Evolutionary conservation across 2,329 filamentous ascomycete species (phyloP).

Genomic region (Trichophyton rubrum): DNA sequence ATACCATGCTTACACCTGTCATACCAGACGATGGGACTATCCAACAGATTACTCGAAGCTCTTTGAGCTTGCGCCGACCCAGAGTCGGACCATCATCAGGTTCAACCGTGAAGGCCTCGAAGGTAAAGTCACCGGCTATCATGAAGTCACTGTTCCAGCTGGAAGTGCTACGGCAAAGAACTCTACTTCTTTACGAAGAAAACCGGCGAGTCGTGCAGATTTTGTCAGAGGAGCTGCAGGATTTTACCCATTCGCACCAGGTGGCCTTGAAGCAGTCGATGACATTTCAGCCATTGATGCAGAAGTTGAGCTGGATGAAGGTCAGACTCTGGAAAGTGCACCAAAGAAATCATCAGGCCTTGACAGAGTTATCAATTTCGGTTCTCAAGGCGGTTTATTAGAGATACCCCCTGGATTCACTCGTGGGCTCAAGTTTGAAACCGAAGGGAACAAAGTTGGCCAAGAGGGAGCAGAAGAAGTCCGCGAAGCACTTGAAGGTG

Average conservation of each 20-base stretch:
- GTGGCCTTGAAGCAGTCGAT: conserved; percentile 76
- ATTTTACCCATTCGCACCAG: conserved; percentile 88
- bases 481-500: conserved; percentile 47
- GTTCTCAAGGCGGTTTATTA: conserved; percentile 62
- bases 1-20: conserved; percentile 3
- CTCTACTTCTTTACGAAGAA: conserved; percentile 75
- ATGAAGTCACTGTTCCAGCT: conserved; percentile 82
- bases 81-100: conserved; percentile 85
- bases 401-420: conserved; percentile 70
- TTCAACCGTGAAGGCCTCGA: conserved; percentile 87
- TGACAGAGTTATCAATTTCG: conserved; percentile 77
- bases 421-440: conserved; percentile 61
- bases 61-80: conserved; percentile 76
- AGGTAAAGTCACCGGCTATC: conserved; percentile 84
- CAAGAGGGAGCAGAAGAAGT: conserved; percentile 55
- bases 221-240: conserved; percentile 88
- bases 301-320: conserved; percentile 47
- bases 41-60: conserved; percentile 69
- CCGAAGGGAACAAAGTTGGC: conserved; percentile 41
- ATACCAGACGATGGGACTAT: conserved; percentile 57
- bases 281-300: conserved; percentile 75
- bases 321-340: conserved; percentile 27
- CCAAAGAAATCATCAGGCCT: conserved; percentile 39
- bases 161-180: conserved; percentile 88
- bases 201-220: conserved; percentile 73